A percentile compares a stretch with the other conserved stretches of the same genome.
phyloP scores from a whole-genome alignment of 768 basidiomycete genomes.

The Phaeotremella fagi region DNA sequence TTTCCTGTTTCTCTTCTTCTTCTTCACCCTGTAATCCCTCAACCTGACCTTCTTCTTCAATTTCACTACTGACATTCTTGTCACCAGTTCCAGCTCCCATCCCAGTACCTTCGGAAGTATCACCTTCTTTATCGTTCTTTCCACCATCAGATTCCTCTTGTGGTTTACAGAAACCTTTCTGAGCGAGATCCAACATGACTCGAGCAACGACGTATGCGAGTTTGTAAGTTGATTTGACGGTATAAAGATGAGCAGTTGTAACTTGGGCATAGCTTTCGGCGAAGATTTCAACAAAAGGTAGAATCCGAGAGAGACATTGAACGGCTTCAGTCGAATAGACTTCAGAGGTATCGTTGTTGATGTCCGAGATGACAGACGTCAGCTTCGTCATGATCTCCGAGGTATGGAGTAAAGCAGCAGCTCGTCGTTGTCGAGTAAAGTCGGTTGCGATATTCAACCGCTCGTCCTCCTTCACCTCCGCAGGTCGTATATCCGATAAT shows the following conservation, averaged over 20 bases:
- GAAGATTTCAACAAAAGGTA: conserved; percentile 74
- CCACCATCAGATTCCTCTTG: conserved; percentile 54
- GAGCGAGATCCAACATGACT: conserved; percentile 66
- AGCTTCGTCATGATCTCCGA: conserved; percentile 44
- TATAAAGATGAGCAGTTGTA: conserved; percentile 57
- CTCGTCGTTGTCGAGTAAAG: background rate
- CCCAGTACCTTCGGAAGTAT: conserved; percentile 66
- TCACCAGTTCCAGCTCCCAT: conserved; percentile 80
- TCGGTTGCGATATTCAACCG: background rate
- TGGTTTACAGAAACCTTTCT: conserved; percentile 90
- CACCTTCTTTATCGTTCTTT: conserved; percentile 52
- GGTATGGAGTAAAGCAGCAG: conserved; percentile 7
- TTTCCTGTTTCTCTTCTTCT: conserved; percentile 52
- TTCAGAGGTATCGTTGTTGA: conserved; percentile 45
- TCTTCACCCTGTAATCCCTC: conserved; percentile 73
- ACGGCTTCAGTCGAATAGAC: conserved; percentile 7
- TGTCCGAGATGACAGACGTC: conserved; percentile 48
- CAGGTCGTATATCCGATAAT: conserved; percentile 41
- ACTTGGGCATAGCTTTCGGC: conserved; percentile 57
- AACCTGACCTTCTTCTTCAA: conserved; percentile 92
- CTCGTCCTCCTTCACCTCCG: conserved; percentile 8
- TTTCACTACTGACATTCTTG: conserved; percentile 87
- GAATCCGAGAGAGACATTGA: conserved; percentile 49
- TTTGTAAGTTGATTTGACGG: conserved; percentile 78
- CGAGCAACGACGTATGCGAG: conserved; percentile 71